Evolutionary conservation across 2,329 filamentous ascomycete species (phyloP).

Genomic region (Pseudopyricularia cyperi): DNA sequence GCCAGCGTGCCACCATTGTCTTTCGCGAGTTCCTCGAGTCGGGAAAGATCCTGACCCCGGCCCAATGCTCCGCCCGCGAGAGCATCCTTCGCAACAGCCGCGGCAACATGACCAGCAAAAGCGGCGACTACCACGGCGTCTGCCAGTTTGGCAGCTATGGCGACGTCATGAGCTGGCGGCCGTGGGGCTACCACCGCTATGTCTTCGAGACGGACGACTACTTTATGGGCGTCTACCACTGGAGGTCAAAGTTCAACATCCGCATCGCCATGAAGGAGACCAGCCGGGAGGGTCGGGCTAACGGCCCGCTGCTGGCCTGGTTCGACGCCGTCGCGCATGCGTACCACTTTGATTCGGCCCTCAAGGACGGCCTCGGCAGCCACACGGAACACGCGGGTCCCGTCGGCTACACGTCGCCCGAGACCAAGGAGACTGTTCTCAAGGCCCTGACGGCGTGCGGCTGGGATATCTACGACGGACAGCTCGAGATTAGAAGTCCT

Average conservation of each 20-base stretch:
- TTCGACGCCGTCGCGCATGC: slow-evolving; percentile 27
- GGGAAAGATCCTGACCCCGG: slow-evolving; percentile 44
- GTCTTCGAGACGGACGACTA: slow-evolving; percentile 35
- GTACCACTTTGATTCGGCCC: slow-evolving; percentile 21
- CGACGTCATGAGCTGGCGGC: slow-evolving; percentile 18
- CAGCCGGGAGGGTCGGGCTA: slow-evolving; percentile 14
- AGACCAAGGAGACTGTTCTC: slow-evolving; percentile 19
- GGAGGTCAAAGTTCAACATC: slow-evolving; percentile 35
- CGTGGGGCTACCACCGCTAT: slow-evolving; percentile 19
- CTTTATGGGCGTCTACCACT: slow-evolving; percentile 43
- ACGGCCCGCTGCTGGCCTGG: slow-evolving; percentile 19
- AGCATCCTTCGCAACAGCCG: slow-evolving; percentile 46
- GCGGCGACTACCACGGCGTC: slow-evolving; percentile 17
- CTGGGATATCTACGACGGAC: slow-evolving; percentile 53
- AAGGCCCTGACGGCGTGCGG: slow-evolving; percentile 31
- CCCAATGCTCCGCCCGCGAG: slow-evolving; percentile 51
- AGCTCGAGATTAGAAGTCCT: slow-evolving; percentile 51
- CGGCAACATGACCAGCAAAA: slow-evolving; percentile 27
- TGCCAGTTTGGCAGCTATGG: slow-evolving; percentile 25
- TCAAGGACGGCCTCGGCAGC: slow-evolving; percentile 20
- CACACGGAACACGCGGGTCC: slow-evolving; percentile 22
- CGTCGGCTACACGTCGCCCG: slow-evolving; percentile 29
- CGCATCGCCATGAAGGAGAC: slow-evolving; percentile 44
- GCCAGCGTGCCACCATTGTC: slow-evolving; percentile 72
- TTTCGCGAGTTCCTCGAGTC: slow-evolving; percentile 44